Conservation (phyloP, 2,329 filamentous ascomycete genomes). For the Gnomoniopsis sp. region DNA sequence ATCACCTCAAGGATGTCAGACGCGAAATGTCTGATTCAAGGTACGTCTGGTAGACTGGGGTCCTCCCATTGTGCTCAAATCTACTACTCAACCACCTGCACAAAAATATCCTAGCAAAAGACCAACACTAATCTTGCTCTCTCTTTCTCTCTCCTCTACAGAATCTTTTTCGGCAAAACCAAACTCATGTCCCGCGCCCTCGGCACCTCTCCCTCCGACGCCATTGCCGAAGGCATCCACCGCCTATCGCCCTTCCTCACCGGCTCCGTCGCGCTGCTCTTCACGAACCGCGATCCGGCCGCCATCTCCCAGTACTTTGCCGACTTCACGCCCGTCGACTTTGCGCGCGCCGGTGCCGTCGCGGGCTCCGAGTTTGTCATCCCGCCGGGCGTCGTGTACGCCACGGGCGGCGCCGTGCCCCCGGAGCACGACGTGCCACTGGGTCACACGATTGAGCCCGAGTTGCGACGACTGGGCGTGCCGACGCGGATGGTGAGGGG, state of each 20-base stretch:
- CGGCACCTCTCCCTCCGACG: conserved; percentile 72
- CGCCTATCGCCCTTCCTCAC: conserved; percentile 65
- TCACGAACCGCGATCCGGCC: conserved; percentile 72
- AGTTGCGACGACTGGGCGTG: conserved; percentile 82
- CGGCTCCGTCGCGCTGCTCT: conserved; percentile 85
- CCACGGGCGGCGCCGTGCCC: conserved; percentile 74
- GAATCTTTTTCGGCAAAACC: conserved; percentile 98
- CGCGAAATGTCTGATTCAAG: conserved; percentile 80
- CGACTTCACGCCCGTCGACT: conserved; percentile 74
- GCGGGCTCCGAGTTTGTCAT: conserved; percentile 76
- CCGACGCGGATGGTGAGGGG: conserved; percentile 87
- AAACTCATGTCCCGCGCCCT: conserved; percentile 98
- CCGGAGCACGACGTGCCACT: conserved; percentile 80
- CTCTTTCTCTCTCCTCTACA: conserved; percentile 31
- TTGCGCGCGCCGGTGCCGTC: conserved; percentile 78
- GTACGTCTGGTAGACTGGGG: conserved; percentile 44
- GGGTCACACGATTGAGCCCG: conserved; percentile 85
- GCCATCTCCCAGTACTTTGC: conserved; percentile 71
- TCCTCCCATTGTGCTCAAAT: neutral
- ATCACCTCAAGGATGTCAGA: conserved; percentile 86
- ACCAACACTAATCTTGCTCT: neutral
- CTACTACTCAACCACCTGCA: conserved; percentile 3
- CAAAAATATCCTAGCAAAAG: neutral
- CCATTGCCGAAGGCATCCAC: conserved; percentile 75
- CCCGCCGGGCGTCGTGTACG: conserved; percentile 78